These are phyloP conservation scores for Globisporangium acanthophoron DNA, from an alignment of 352 stramenopile genomes.

Conservation along the genomic window DNA sequence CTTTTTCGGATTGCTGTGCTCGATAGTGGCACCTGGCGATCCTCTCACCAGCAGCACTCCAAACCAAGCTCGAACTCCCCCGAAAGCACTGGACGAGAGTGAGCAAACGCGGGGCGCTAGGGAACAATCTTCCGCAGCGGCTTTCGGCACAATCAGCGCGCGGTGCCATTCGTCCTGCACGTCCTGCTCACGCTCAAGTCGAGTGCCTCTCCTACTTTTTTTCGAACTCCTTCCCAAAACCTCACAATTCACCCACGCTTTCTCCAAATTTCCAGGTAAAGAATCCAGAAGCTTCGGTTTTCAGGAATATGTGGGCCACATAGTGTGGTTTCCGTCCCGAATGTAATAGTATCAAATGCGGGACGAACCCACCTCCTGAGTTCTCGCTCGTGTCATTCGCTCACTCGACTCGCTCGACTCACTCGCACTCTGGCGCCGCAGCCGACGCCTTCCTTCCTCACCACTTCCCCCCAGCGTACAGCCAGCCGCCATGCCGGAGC, in stretches of 20 bases:
- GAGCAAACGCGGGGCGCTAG: neutral
- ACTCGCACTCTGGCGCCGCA: neutral
- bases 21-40: neutral
- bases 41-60: neutral
- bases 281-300: neutral
- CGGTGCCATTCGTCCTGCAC: too few species aligned
- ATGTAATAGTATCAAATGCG: neutral
- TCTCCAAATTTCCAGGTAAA: neutral
- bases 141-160: too few species aligned
- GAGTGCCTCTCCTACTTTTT: too few species aligned
- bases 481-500: constrained; percentile 40
- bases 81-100: neutral
- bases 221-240: neutral
- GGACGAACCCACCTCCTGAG: constrained; percentile 9
- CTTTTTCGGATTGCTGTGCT: neutral
- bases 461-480: neutral
- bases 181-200: too few species aligned
- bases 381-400: constrained; percentile 3
- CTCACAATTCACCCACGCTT: neutral
- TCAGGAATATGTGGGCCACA: neutral
- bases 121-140: too few species aligned
- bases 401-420: neutral
- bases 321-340: neutral
- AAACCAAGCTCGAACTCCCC: too few species aligned
- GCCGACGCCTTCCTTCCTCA: neutral